phyloP scores from a whole-genome alignment of 164 flowering plant species.

The Chimonanthus salicifolius region DNA sequence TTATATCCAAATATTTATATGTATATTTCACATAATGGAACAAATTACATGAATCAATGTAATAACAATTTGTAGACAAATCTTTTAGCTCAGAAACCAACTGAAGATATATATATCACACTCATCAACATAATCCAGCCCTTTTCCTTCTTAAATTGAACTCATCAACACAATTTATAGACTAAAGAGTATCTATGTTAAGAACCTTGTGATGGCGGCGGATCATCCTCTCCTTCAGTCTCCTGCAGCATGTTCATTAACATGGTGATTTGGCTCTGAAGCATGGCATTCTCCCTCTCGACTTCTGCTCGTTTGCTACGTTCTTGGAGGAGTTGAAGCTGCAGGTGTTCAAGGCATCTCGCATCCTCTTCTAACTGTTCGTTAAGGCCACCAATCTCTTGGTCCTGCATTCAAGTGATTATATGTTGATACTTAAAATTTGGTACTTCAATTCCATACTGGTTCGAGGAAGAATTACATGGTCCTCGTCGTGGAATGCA shows the following conservation, averaged over 20 bases:
- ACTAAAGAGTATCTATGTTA: constrained; percentile 2
- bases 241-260: constrained; percentile 87
- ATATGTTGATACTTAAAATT: too few species aligned
- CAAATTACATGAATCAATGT: background rate
- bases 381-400: constrained; percentile 80
- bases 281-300: constrained; percentile 68
- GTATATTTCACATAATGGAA: background rate
- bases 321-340: constrained; percentile 75
- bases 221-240: constrained; percentile 32
- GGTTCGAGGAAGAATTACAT: too few species aligned
- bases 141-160: background rate
- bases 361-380: constrained; percentile 89
- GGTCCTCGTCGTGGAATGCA: background rate
- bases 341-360: constrained; percentile 64
- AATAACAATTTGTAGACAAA: background rate
- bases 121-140: background rate
- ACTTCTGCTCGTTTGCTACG: constrained; percentile 66
- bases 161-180: background rate
- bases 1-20: too few species aligned
- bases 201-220: constrained; percentile 6
- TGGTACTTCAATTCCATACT: too few species aligned
- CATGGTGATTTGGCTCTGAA: constrained; percentile 69
- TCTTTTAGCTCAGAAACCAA: background rate
- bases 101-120: background rate
- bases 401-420: constrained; percentile 44